Evolutionary conservation across 805 yeast species (phyloP).

Genomic region (Teunomyces pallodes): DNA sequence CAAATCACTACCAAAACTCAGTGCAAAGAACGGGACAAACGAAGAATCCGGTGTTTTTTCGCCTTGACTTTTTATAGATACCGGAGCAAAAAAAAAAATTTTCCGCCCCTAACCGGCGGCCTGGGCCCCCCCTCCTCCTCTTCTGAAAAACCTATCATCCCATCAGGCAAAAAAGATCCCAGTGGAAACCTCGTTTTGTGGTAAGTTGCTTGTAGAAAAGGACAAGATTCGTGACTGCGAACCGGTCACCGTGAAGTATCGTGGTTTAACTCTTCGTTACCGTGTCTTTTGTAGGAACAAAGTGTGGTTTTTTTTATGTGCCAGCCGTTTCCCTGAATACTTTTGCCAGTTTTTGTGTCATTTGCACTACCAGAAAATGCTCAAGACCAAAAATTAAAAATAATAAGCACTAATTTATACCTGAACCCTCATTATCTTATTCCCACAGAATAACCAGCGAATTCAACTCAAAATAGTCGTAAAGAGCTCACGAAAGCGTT

Average conservation of each 20-base stretch:
- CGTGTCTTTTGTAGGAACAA: neutral
- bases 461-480: neutral
- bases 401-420: neutral
- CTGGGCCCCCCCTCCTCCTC: neutral
- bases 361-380: conserved; percentile 6
- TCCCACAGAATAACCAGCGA: neutral
- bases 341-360: neutral
- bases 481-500: neutral
- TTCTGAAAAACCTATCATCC: neutral
- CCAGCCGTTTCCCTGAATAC: neutral
- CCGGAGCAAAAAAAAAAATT: neutral
- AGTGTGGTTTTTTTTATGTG: neutral
- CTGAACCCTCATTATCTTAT: neutral
- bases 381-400: conserved; percentile 3
- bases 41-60: conserved; percentile 14
- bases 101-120: conserved; percentile 1
- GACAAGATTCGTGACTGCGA: too few relatives aligned
- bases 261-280: neutral
- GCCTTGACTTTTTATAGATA: neutral
- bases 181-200: neutral
- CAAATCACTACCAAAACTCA: neutral
- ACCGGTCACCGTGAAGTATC: too few relatives aligned
- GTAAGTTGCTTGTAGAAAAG: too few relatives aligned
- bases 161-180: neutral
- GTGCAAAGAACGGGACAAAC: conserved; percentile 14